Conservation (phyloP, 2,329 filamentous ascomycete genomes). For the Fusarium bactridioides region DNA sequence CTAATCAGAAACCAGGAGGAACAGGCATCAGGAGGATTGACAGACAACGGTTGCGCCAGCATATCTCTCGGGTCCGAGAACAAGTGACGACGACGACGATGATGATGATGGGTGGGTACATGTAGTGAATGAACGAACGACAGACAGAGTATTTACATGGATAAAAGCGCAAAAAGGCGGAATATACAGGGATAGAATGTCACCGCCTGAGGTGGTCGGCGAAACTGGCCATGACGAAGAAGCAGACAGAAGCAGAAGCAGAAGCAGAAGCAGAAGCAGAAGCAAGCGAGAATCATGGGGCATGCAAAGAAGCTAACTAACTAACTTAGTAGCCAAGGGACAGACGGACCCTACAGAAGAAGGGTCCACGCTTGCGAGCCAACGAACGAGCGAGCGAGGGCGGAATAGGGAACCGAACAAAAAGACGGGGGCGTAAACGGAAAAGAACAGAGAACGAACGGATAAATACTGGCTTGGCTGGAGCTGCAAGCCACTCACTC, state of each 20-base stretch:
- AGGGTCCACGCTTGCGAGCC: constrained; percentile 8
- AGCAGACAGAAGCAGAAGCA: neutral
- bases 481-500: neutral
- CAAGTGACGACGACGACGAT: neutral
- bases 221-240: constrained; percentile 11
- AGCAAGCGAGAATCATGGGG: constrained; percentile 31
- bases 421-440: constrained; percentile 4
- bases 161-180: neutral
- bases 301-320: constrained; percentile 9
- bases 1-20: neutral
- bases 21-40: neutral
- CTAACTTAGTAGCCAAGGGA: neutral
- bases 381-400: constrained; percentile 5
- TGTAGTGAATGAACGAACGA: neutral
- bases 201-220: constrained; percentile 14
- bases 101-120: neutral
- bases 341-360: neutral
- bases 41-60: constrained; percentile 5
- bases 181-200: constrained; percentile 22
- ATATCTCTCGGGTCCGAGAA: constrained; percentile 11
- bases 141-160: neutral
- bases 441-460: neutral
- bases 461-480: neutral
- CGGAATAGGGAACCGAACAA: constrained; percentile 31
- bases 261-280: neutral